Evolutionary conservation across 768 basidiomycete species (phyloP).

Genomic region (Rhodotorula babjevae): DNA sequence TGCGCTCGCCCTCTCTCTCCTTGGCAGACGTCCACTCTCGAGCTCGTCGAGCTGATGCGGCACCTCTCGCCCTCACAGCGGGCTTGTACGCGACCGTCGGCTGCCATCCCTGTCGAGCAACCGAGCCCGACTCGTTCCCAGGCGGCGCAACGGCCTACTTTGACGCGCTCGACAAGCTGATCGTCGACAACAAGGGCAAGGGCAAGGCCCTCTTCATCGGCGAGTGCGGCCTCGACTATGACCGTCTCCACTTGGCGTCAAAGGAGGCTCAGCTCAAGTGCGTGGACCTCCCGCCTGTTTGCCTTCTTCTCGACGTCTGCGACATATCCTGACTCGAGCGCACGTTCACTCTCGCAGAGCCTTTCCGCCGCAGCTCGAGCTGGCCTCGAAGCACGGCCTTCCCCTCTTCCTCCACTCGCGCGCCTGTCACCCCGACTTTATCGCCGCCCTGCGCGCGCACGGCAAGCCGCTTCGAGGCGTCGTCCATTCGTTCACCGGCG

Average conservation of each 20-base stretch:
- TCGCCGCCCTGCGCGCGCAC: constrained; percentile 64
- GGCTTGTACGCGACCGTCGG: constrained; percentile 70
- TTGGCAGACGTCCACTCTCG: constrained; percentile 2
- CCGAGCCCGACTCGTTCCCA: constrained; percentile 60
- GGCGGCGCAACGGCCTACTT: constrained; percentile 63
- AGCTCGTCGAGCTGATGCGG: background rate
- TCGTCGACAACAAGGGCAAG: constrained; percentile 22
- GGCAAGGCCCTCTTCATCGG: constrained; percentile 63
- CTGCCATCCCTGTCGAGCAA: constrained; percentile 71
- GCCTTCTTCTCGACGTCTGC: too few species aligned
- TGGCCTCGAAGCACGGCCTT: constrained; percentile 67
- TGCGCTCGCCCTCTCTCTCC: constrained; percentile 40
- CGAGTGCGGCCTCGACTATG: constrained; percentile 79
- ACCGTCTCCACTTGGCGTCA: constrained; percentile 63
- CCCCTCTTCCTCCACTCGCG: constrained; percentile 78
- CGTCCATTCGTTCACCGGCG: constrained; percentile 77
- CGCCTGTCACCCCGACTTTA: constrained; percentile 67
- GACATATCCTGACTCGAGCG: too few species aligned
- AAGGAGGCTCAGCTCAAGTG: constrained; percentile 54
- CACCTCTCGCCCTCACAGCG: constrained; percentile 36
- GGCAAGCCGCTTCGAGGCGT: constrained; percentile 65
- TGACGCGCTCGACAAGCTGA: constrained; percentile 55
- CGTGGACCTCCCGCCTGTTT: background rate
- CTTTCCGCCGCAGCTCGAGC: constrained; percentile 62
- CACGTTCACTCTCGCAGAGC: constrained; percentile 46